Base-by-base conservation (phyloP, 306 rosid species). In the Albizia julibrissin region DNA sequence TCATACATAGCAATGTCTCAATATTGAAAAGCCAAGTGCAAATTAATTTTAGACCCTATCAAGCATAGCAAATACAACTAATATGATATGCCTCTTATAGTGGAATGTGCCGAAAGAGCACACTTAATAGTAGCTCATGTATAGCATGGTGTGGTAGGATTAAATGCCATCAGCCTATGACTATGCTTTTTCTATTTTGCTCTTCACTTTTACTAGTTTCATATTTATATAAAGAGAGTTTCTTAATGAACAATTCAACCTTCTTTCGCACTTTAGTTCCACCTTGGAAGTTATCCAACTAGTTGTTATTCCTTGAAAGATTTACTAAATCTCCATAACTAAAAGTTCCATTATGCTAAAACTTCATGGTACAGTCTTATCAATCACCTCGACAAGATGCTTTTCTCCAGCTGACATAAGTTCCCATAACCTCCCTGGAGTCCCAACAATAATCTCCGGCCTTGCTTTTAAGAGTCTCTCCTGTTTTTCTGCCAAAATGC, bases 371-470 rank as follows among this genome's bases (percentile, higher is more conserved):
- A 49, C 44, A 27, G 62, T 43, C 24, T 39, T 43, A 80, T 46
- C 54, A 78, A 85, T 85, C 79, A 91, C 99, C 95, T 95, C 98
- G 43, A 88, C 90, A 15, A 93, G 92, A 89, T 95, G 98, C 65
- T 71, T 88, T 67, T 92, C 97, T 79, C 99, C 98, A 40, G 89
- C 87, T 50, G 97, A 93, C 93, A 92, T 92, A 82, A 93, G 96
- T 81, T 93, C 97, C 99, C 99, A 93, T 71, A 95, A 89, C 87
- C 99, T 89, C 80, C 99, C 99, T 4, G 99, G 99, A 82, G 98
- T 95, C 46, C 96, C 98, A 21, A 95, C 98, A 86, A 95, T 72
- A 89, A 95, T 86, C 92, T 93, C 97, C 69, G 99, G 98, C 85
- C 89, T 92, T 70, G 77, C 75, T 84, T 84, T 92, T 71, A 95